Base-by-base conservation (phyloP, 306 rosid genomes). In the Adenanthera pavonina region DNA sequence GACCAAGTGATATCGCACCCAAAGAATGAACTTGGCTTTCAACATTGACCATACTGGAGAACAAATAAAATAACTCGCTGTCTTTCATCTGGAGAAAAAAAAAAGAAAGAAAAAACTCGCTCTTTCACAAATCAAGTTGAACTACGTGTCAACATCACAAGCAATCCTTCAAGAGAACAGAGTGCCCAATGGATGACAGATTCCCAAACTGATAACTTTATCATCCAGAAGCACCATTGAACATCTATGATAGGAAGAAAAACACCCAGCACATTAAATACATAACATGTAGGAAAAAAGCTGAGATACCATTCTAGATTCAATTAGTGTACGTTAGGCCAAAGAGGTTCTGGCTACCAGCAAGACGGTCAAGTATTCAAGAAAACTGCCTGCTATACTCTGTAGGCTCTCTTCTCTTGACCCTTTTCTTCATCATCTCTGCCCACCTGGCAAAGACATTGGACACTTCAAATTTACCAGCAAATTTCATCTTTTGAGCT, bases 381-480 rank as follows among this genome's bases (percentile, higher is more conserved):
- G 80, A 47, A 82, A 84, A 82, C 75, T 57, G 70, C 53, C 83
- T 69, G 54, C 36, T 11, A 59, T 59, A 72, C 16, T 62, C 19
- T 44, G 70, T 41, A 54, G 87, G 85, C 64, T 85, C 84, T 88
- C 87, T 87, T 85, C 87, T 88, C 83, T 86, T 83, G 53, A 66
- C 82, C 62, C 82, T 90, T 79, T 87, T 87, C 89, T 87, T 93
- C 91, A 83, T 89, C 98, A 86, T 88, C 64, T 90, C 93, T 70
- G 89, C 97, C 98, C 93, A 90, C 72, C 88, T 85, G 34, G 90
- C 86, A 66, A 93, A 74, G 51, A 88, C 93, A 86, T 87, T 84
- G 35, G 97, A 90, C 71, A 86, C 93, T 81, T 92, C 97, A 87
- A 92, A 86, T 80, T 92, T 93, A 77, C 97, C 98, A 19, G 89